phyloP scores from a whole-genome alignment of 805 yeast species.

The Yarrowia deformans region DNA sequence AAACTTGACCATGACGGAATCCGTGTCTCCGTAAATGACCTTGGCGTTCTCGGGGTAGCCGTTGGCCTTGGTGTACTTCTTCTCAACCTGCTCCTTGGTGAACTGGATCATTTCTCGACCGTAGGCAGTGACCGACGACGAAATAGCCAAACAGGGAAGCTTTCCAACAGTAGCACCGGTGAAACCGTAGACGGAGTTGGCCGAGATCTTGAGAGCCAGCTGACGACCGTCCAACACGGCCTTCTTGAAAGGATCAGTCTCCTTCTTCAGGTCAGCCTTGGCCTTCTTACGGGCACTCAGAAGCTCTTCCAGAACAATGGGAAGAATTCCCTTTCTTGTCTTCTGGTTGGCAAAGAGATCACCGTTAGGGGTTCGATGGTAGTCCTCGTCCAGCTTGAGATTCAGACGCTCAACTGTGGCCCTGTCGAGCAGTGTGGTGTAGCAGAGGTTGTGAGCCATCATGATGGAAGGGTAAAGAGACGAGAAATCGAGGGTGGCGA shows the following conservation, averaged over 20 bases:
- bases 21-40: conserved; percentile 98
- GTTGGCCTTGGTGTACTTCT: conserved; percentile 76
- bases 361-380: conserved; percentile 87
- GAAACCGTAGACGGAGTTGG: conserved; percentile 98
- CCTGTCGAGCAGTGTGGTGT: conserved; percentile 82
- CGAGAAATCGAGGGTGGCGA: conserved; percentile 97
- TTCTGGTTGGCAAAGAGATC: conserved; percentile 81
- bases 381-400: conserved; percentile 75
- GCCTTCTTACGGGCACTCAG: conserved; percentile 93
- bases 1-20: conserved; percentile 98
- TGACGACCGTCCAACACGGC: conserved; percentile 98
- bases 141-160: conserved; percentile 93
- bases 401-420: conserved; percentile 69
- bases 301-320: conserved; percentile 88
- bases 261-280: conserved; percentile 85
- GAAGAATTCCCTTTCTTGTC: conserved; percentile 83
- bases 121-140: conserved; percentile 93
- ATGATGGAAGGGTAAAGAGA: conserved; percentile 96
- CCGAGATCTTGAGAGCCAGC: conserved; percentile 93
- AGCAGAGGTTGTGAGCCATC: conserved; percentile 99
- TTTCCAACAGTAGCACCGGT: conserved; percentile 99
- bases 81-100: conserved; percentile 86
- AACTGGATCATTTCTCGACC: conserved; percentile 97
- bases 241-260: conserved; percentile 90
- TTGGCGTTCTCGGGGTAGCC: conserved; percentile 86